phyloP scores from a whole-genome alignment of 2,329 filamentous ascomycete species.

The Hymenoscyphus salicellus region DNA sequence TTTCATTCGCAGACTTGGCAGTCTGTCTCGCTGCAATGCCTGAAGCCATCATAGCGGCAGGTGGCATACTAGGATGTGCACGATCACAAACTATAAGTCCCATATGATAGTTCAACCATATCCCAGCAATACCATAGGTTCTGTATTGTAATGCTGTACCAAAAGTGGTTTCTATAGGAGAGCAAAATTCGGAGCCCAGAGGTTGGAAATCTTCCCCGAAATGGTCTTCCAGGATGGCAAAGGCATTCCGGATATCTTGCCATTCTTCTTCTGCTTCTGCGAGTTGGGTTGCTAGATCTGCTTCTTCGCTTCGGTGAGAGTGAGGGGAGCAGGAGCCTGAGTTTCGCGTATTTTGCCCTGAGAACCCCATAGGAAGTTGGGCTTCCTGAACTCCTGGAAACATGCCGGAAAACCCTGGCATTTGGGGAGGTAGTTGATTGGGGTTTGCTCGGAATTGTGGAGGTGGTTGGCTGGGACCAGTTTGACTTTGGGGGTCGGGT shows the following conservation, averaged over 20 bases:
- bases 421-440: slow-evolving; percentile 19
- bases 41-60: slow-evolving; percentile 79
- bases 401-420: slow-evolving; percentile 34
- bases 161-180: slow-evolving; percentile 69
- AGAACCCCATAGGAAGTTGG: slow-evolving; percentile 34
- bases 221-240: slow-evolving; percentile 62
- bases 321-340: slow-evolving; percentile 23
- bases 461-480: slow-evolving; percentile 2
- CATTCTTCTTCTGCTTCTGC: slow-evolving; percentile 57
- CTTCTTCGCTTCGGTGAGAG: slow-evolving; percentile 24
- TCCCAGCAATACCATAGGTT: slow-evolving; percentile 79
- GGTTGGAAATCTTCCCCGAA: slow-evolving; percentile 76
- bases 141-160: slow-evolving; percentile 78
- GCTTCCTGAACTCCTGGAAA: slow-evolving; percentile 29
- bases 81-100: slow-evolving; percentile 78
- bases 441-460: not conserved
- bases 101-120: slow-evolving; percentile 88
- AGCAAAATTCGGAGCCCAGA: slow-evolving; percentile 63
- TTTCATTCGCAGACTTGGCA: slow-evolving; percentile 64
- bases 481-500: slow-evolving; percentile 12
- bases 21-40: slow-evolving; percentile 74
- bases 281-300: slow-evolving; percentile 28
- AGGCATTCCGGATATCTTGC: slow-evolving; percentile 68
- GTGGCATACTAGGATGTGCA: slow-evolving; percentile 84
- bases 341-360: slow-evolving; percentile 7